phyloP scores from a whole-genome alignment of 768 basidiomycete genomes.

The Lactarius quietus region DNA sequence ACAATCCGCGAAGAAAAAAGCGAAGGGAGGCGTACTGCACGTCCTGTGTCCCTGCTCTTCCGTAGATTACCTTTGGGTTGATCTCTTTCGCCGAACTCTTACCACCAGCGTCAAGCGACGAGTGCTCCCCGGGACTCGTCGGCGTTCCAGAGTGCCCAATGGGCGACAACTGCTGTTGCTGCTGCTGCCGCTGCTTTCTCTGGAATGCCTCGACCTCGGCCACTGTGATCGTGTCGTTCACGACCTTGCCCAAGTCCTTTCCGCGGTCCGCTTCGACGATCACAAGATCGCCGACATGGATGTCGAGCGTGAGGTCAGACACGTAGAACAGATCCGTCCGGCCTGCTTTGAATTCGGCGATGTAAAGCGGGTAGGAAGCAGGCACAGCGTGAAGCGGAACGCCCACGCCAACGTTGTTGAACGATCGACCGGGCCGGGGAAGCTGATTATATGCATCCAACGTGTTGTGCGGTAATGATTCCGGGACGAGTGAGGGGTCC shows the following conservation, averaged over 20 bases:
- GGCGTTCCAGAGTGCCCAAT: conserved; percentile 41
- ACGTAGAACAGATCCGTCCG: conserved; percentile 93
- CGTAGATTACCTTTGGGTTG: conserved; percentile 95
- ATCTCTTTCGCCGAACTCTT: conserved; percentile 78
- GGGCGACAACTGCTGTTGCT: no score
- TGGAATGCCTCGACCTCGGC: conserved; percentile 91
- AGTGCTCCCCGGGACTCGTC: conserved; percentile 45
- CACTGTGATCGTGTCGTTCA: conserved; percentile 86
- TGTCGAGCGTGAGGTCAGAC: conserved; percentile 58
- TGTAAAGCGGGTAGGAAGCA: conserved; percentile 83
- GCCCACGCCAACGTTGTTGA: conserved; percentile 77
- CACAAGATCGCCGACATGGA: conserved; percentile 86
- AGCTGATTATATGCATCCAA: conserved; percentile 37
- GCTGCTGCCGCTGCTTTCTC: conserved; percentile 57
- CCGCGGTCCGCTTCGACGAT: conserved; percentile 98
- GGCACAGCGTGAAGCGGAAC: conserved; percentile 83
- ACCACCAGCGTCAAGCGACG: conserved; percentile 26
- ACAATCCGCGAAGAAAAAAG: conserved; percentile 5
- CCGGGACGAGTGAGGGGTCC: conserved; percentile 13
- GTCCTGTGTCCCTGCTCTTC: conserved; percentile 80
- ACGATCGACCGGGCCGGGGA: conserved; percentile 24
- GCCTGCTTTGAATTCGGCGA: conserved; percentile 97
- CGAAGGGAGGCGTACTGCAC: conserved; percentile 61
- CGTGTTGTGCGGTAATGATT: conserved; percentile 36
- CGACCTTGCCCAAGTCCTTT: conserved; percentile 86